A percentile compares a stretch with the other conserved stretches of the same genome.
Conservation (phyloP, 225 moss, liverwort and hornwort genomes). For the Straminergon stramineum region DNA sequence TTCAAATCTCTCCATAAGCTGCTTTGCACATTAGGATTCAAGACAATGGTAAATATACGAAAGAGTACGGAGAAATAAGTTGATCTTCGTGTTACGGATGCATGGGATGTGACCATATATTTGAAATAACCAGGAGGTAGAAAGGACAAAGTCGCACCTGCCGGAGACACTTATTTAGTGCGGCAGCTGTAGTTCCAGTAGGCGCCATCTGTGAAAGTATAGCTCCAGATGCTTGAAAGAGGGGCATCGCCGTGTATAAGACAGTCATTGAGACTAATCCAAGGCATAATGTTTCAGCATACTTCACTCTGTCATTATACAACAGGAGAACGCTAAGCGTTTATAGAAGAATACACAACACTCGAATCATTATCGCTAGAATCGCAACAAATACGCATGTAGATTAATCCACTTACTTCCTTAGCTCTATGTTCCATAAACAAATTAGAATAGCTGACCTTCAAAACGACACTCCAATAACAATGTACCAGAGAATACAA, state of each 20-base stretch:
- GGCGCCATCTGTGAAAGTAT: conserved; percentile 86
- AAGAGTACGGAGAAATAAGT: neutral
- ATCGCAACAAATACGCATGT: neutral
- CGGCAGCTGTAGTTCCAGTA: conserved; percentile 67
- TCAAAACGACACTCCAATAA: neutral
- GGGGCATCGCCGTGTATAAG: conserved; percentile 65
- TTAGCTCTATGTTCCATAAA: neutral
- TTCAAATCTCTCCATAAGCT: neutral
- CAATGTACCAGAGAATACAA: neutral
- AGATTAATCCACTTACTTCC: neutral
- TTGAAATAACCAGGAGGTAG: neutral
- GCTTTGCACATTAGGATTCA: neutral
- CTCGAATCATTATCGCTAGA: neutral
- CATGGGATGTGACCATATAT: neutral
- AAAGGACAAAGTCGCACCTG: conserved; percentile 32
- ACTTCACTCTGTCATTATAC: conserved; percentile 49
- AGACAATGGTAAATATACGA: neutral
- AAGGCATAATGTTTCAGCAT: conserved; percentile 87
- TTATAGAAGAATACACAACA: neutral
- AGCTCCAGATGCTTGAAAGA: conserved; percentile 81
- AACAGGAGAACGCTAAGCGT: neutral
- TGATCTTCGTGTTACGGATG: neutral
- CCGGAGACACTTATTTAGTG: conserved; percentile 78
- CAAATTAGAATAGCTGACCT: neutral
- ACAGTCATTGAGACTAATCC: conserved; percentile 67